Evolutionary conservation across 2,329 filamentous ascomycete genomes (phyloP).

Genomic region (Fusarium avenaceum): DNA sequence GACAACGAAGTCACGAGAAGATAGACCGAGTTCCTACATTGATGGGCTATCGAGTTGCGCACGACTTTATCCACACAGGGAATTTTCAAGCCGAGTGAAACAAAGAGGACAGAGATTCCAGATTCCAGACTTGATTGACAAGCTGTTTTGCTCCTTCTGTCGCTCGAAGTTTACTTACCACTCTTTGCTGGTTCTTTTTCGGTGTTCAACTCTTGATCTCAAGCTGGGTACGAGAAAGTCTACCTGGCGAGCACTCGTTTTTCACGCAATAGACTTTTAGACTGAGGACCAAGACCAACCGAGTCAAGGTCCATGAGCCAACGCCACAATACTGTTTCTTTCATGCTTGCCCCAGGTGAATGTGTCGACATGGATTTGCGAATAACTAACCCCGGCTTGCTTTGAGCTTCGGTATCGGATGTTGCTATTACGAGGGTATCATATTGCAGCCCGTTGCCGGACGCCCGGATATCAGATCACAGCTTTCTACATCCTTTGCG

Average conservation of each 20-base stretch:
- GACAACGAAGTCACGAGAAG: conserved; percentile 14
- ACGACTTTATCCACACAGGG: conserved; percentile 6
- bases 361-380: conserved; percentile 20
- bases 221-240: conserved; percentile 27
- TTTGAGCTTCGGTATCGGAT: conserved; percentile 3
- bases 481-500: conserved; percentile 11
- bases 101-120: conserved; percentile 13
- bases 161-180: conserved; percentile 31
- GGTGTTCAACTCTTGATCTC: conserved; percentile 33
- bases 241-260: conserved; percentile 21
- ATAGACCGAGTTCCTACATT: neutral
- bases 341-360: conserved; percentile 26
- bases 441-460: conserved; percentile 26
- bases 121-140: conserved; percentile 43
- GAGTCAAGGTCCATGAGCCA: conserved; percentile 47
- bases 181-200: conserved; percentile 27
- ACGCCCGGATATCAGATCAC: conserved; percentile 33
- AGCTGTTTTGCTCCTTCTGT: conserved; percentile 24
- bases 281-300: conserved; percentile 46
- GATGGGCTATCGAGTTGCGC: conserved; percentile 8
- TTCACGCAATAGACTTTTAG: conserved; percentile 47
- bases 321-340: conserved; percentile 32
- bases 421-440: conserved; percentile 3
- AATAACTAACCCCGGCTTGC: conserved; percentile 4
- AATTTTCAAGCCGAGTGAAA: conserved; percentile 32